Evolutionary conservation across 495 filamentous ascomycete species (phyloP), one percentile per base, ranked within the genome.

Genomic region (Pseudevernia furfuracea): DNA sequence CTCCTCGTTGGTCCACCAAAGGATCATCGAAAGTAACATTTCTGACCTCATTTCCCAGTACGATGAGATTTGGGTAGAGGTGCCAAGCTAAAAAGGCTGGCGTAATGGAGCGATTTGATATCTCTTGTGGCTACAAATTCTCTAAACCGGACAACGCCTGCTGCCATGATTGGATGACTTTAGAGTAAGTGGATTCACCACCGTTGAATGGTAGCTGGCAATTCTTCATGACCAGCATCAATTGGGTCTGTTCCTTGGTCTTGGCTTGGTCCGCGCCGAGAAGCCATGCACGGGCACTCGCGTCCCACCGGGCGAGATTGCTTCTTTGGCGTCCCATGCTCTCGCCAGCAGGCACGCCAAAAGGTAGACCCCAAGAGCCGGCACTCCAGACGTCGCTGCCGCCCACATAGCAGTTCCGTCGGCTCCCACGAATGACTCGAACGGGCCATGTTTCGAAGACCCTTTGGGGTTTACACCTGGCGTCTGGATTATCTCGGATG

Each of bases 381-480:
- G 59, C 10, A 64, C 46, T 0, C 74, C 71, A 14, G 78, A 79
- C 9, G 78, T 79, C 15, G 73, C 76, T 9, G 74, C 75, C 25
- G 77, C 76, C 76, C 75, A 79, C 23, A 79, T 61, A 3, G 63
- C 67, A 3, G 74, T 76, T n/a, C 65, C 73, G 61, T 77, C 77
- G n/a, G 69, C 61, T 30, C 69, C 69, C 12, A 65, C 52, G 32
- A 49, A 46, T 58, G 23, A 48, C 21, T 61, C 67, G 64, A 72
- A 71, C 19, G 61, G 56, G 3, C 67, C 71, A 52, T 63, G 30
- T 38, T 56, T 52, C 19, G 36, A 30, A 38, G 17, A 56, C 15
- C 48, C 57, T 61, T 56, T 59, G 12, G 64, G 65, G 48, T 73
- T 67, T 21, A 68, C 23, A 36, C 60, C 59, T 28, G 67, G 58